Conservation (phyloP, 371 early-diverging fungal species). For the Mortierella sp. region DNA sequence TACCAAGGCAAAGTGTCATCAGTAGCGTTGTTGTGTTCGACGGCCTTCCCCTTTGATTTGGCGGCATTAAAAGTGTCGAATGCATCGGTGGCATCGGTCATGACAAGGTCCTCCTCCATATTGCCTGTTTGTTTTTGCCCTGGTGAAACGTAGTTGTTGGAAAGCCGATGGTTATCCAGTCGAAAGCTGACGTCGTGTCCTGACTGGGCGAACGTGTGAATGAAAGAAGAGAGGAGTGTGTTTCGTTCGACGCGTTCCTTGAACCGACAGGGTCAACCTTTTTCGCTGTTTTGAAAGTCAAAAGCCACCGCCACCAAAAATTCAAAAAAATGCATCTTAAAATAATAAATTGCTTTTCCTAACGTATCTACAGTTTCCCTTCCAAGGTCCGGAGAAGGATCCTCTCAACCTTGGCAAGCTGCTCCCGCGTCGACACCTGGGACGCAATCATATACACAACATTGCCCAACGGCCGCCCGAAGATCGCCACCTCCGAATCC, state of each 20-base stretch:
- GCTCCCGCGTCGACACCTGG: constrained; percentile 67
- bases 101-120: constrained; percentile 55
- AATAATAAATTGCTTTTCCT: not conserved
- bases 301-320: constrained; percentile 25
- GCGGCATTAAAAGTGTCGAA: constrained; percentile 33
- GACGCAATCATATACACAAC: constrained; percentile 84
- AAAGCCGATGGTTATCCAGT: not conserved
- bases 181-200: not conserved
- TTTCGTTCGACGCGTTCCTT: constrained; percentile 3
- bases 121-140: not conserved
- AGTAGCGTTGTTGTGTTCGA: constrained; percentile 27
- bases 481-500: constrained; percentile 63
- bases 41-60: constrained; percentile 58
- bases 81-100: constrained; percentile 46
- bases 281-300: not conserved
- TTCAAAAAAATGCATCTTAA: not conserved
- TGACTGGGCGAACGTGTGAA: not conserved
- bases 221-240: not conserved
- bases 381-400: constrained; percentile 59
- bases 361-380: constrained; percentile 17
- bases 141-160: not conserved
- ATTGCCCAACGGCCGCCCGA: constrained; percentile 82
- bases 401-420: constrained; percentile 66
- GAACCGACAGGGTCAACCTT: not conserved
- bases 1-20: constrained; percentile 67